phyloP scores from a whole-genome alignment of 2,329 filamentous ascomycete genomes.

The Xylariaceae sp. region DNA sequence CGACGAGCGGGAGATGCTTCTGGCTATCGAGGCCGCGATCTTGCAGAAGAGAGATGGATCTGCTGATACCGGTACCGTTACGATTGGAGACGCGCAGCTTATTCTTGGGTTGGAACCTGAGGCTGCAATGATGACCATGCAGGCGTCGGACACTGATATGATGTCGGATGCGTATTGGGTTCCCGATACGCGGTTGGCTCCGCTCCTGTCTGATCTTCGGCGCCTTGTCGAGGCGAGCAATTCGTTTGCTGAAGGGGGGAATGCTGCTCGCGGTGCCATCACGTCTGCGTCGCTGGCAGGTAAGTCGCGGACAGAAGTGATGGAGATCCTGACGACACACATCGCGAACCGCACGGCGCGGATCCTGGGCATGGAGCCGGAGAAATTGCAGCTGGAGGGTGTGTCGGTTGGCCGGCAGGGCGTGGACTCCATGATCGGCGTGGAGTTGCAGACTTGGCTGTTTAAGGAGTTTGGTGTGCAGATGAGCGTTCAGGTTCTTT shows the following conservation, averaged over 20 bases:
- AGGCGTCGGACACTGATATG: not conserved
- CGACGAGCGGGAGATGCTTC: slow-evolving; percentile 13
- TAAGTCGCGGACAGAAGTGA: not conserved
- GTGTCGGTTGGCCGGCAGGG: slow-evolving; percentile 31
- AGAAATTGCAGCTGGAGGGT: slow-evolving; percentile 9
- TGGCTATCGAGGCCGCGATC: slow-evolving; percentile 11
- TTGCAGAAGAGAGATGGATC: not conserved
- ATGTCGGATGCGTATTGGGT: slow-evolving; percentile 10
- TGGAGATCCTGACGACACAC: slow-evolving; percentile 2
- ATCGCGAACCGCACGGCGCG: slow-evolving; percentile 7
- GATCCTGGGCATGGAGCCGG: slow-evolving; percentile 6
- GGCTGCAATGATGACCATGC: not conserved
- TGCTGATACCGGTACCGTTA: not conserved
- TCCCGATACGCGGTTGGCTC: slow-evolving; percentile 4
- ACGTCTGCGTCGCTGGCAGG: not conserved
- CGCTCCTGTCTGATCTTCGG: not conserved
- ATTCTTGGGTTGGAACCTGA: slow-evolving; percentile 13
- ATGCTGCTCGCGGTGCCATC: not conserved
- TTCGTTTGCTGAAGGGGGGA: not conserved
- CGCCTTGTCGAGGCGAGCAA: not conserved
- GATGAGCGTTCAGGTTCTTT: too few relatives aligned
- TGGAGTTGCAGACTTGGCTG: slow-evolving; percentile 35
- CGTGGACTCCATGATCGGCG: slow-evolving; percentile 36
- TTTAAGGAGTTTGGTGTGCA: slow-evolving; percentile 30
- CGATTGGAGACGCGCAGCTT: slow-evolving; percentile 9